These are phyloP conservation scores for Pythium utonaiense DNA, from an alignment of 352 stramenopile species.

Conservation along the genomic window DNA sequence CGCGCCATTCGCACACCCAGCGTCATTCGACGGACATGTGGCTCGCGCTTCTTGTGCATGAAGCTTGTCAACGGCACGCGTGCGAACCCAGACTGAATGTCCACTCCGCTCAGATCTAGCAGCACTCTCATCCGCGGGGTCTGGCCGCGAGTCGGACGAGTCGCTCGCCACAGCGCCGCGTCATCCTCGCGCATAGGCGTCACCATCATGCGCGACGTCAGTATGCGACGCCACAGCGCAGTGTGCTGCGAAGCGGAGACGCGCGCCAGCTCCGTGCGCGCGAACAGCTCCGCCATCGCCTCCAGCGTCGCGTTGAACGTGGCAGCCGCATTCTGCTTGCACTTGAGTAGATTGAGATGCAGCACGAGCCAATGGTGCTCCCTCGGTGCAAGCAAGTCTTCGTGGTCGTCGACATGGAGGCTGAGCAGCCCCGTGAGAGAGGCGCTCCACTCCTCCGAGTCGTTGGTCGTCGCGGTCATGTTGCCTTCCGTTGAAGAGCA, in stretches of 20 bases:
- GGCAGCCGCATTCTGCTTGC: no score
- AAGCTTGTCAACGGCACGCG: neutral
- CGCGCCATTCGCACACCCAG: neutral
- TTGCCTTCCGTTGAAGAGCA: no score
- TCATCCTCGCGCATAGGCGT: neutral
- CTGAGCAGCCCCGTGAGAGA: no score
- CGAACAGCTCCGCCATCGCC: neutral
- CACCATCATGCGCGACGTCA: slow-evolving; percentile 12
- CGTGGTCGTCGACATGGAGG: neutral
- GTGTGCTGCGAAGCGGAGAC: neutral
- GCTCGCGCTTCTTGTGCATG: neutral
- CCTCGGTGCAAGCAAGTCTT: neutral
- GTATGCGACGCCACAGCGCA: neutral
- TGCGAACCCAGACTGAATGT: neutral
- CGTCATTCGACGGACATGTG: neutral
- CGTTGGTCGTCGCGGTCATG: no score
- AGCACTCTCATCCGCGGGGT: neutral
- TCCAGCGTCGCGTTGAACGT: neutral
- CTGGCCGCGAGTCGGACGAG: neutral
- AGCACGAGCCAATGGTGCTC: slow-evolving; percentile 4
- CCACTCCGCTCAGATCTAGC: slow-evolving; percentile 1
- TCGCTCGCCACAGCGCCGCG: neutral
- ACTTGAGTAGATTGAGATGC: neutral
- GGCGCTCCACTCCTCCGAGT: no score
- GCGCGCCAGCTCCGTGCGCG: neutral